Conservation (phyloP, 371 early-diverging fungal genomes). For the Rhizoclosmatium hyalinum region DNA sequence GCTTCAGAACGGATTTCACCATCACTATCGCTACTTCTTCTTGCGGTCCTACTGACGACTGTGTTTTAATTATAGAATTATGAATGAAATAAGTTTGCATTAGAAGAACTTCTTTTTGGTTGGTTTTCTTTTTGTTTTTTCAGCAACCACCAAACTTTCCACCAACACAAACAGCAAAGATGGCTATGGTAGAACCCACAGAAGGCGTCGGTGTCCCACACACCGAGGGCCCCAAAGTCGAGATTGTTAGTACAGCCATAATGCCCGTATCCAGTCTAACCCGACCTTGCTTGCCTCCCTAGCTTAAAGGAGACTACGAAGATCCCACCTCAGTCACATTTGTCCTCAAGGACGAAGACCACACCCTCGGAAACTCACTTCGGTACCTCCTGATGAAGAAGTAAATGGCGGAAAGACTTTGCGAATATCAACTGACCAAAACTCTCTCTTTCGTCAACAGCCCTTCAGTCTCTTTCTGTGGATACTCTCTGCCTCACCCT, state of each 20-base stretch:
- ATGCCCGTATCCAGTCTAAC: background rate
- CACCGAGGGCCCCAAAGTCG: constrained; percentile 44
- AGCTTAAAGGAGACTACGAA: constrained; percentile 69
- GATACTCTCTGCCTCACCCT: constrained; percentile 99
- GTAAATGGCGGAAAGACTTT: constrained; percentile 48
- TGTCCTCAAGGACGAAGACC: constrained; percentile 90
- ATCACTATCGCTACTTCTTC: background rate
- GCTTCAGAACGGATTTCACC: background rate
- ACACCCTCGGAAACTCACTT: constrained; percentile 94
- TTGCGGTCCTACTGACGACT: background rate
- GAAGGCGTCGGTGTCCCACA: constrained; percentile 40
- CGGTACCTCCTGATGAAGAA: constrained; percentile 94
- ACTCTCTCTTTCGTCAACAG: constrained; percentile 47
- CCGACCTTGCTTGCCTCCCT: background rate
- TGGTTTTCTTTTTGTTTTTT: background rate
- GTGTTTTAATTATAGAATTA: background rate
- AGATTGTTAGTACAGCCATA: constrained; percentile 38
- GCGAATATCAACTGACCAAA: no score
- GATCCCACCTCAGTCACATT: constrained; percentile 87
- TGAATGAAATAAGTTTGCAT: background rate
- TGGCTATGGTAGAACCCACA: constrained; percentile 52
- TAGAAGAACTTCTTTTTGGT: background rate
- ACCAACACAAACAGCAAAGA: constrained; percentile 22
- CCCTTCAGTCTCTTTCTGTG: constrained; percentile 93
- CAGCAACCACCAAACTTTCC: background rate